Percentiles rank a stretch among this genome's conserved stretches.
These are phyloP conservation scores for Chaetomium sp. DNA, from an alignment of 2,329 filamentous ascomycete genomes.

Conservation along the genomic window DNA sequence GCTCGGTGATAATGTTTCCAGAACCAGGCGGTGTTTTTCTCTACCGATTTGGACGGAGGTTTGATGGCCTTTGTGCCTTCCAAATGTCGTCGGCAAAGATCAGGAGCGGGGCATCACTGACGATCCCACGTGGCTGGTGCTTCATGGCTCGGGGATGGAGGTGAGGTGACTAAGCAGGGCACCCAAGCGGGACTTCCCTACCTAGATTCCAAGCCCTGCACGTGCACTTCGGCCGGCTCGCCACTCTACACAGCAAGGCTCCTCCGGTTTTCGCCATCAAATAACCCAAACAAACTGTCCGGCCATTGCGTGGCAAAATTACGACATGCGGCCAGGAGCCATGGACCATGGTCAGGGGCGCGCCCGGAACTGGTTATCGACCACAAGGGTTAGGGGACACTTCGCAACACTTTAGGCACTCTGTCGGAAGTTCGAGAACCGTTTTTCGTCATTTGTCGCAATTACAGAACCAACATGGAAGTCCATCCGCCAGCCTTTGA, in stretches of 20 bases:
- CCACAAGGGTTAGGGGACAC: too few relatives aligned
- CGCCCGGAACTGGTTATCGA: too few relatives aligned
- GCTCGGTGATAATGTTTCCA: background rate
- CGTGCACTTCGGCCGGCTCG: background rate
- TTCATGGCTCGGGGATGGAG: too few relatives aligned
- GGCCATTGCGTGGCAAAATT: background rate
- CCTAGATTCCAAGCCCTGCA: background rate
- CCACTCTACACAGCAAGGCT: background rate
- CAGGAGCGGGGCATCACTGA: background rate
- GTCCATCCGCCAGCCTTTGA: background rate
- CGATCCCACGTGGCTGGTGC: too few relatives aligned
- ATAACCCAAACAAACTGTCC: background rate
- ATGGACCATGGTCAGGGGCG: too few relatives aligned
- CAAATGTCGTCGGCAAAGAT: background rate
- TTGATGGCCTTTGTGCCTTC: too few relatives aligned
- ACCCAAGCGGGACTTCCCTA: too few relatives aligned
- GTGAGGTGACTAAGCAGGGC: too few relatives aligned
- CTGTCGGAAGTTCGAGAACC: background rate
- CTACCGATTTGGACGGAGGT: background rate
- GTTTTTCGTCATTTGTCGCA: background rate
- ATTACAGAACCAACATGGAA: background rate
- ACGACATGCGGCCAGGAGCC: too few relatives aligned
- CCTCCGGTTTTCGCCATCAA: background rate
- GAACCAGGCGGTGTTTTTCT: background rate
- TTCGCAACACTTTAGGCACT: too few relatives aligned